These are phyloP conservation scores for Penicillium bovifimosum DNA, from an alignment of 495 filamentous ascomycete genomes.

Conservation along the genomic window DNA sequence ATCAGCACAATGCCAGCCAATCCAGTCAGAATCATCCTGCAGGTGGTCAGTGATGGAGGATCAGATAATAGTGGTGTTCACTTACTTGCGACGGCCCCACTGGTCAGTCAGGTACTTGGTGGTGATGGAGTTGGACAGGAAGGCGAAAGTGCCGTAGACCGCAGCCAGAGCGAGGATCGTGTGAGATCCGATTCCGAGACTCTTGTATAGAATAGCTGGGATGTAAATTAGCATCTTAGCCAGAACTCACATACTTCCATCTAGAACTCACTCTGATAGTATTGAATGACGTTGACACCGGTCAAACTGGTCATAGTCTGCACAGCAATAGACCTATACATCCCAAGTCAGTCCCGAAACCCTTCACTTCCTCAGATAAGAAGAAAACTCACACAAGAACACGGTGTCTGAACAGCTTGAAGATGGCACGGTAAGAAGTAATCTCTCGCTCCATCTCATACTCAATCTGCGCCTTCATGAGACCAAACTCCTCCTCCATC, in stretches of 20 bases:
- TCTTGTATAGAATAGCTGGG: constrained; percentile 49
- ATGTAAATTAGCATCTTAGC: constrained; percentile 1
- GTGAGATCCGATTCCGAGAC: constrained; percentile 46
- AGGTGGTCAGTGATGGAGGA: constrained; percentile 1
- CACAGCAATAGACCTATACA: constrained; percentile 45
- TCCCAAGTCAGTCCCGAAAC: neutral
- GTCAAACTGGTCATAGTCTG: constrained; percentile 56
- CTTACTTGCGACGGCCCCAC: constrained; percentile 55
- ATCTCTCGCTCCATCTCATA: constrained; percentile 55
- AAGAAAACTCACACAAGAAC: constrained; percentile 40
- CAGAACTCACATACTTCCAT: neutral
- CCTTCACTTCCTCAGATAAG: neutral
- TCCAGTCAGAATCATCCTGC: constrained; percentile 50
- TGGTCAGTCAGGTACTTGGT: constrained; percentile 52
- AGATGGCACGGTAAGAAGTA: constrained; percentile 48
- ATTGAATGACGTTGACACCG: constrained; percentile 54
- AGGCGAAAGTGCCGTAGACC: constrained; percentile 52
- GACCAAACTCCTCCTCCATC: constrained; percentile 47
- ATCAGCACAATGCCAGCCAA: constrained; percentile 45
- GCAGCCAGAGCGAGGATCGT: constrained; percentile 51
- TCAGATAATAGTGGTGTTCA: neutral
- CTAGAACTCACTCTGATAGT: constrained; percentile 45
- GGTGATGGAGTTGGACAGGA: constrained; percentile 47
- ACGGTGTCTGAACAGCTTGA: constrained; percentile 45
- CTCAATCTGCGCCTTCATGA: constrained; percentile 55